Conservation (phyloP, 345 rosid species). For the Kernera saxatilis region DNA sequence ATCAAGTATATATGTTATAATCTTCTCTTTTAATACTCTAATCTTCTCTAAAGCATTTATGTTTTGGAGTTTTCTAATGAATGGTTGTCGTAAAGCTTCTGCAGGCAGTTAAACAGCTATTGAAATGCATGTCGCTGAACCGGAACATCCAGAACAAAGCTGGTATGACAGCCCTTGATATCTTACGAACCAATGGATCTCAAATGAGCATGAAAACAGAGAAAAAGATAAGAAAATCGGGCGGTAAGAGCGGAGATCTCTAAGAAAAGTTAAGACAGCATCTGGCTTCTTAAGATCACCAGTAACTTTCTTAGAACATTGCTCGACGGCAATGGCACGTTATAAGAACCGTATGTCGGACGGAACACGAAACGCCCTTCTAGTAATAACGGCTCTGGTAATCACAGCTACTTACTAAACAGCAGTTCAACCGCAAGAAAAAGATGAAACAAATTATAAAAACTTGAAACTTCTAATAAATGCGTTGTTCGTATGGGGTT, state of each 20-base stretch:
- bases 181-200: neutral
- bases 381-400: conserved; percentile 28
- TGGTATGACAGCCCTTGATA: conserved; percentile 11
- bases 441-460: too few relatives aligned
- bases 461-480: too few relatives aligned
- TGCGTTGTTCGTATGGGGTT: too few relatives aligned
- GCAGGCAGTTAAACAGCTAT: conserved; percentile 21
- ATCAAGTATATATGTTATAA: too few relatives aligned
- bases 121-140: conserved; percentile 1
- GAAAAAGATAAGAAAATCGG: neutral
- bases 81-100: neutral
- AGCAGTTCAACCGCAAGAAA: neutral
- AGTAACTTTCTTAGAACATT: neutral
- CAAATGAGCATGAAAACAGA: neutral
- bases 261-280: neutral
- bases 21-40: too few relatives aligned
- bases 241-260: neutral
- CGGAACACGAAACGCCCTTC: conserved; percentile 15
- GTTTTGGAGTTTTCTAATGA: neutral
- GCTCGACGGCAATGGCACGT: neutral
- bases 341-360: neutral
- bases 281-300: neutral
- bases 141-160: conserved; percentile 5
- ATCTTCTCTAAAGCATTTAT: neutral
- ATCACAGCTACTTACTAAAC: conserved; percentile 16